Conservation (phyloP, 768 basidiomycete genomes). For the Suillus lakei region DNA sequence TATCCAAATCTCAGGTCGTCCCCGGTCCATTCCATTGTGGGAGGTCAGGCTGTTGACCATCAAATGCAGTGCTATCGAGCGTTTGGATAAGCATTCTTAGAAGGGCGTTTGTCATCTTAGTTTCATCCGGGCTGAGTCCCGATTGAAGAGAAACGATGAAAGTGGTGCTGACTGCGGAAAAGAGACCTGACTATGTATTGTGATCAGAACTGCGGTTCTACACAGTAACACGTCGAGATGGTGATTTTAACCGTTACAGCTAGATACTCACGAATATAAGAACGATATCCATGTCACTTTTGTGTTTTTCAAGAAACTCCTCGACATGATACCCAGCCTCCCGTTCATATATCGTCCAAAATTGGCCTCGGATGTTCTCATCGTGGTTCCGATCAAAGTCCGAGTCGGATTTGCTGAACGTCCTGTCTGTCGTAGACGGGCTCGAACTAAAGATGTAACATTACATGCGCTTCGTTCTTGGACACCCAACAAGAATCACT, state of each 20-base stretch:
- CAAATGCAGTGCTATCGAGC: slow-evolving; percentile 10
- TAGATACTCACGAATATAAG: slow-evolving; percentile 24
- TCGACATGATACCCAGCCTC: slow-evolving; percentile 22
- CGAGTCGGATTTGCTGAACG: background rate
- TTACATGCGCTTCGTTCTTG: background rate
- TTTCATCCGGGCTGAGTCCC: slow-evolving; percentile 32
- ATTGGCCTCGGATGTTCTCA: background rate
- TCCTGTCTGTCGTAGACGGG: background rate
- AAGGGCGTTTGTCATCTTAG: slow-evolving; percentile 23
- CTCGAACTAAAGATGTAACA: background rate
- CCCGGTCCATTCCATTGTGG: slow-evolving; percentile 18
- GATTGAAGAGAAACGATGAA: slow-evolving; percentile 43
- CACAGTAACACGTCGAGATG: background rate
- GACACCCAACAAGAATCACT: background rate
- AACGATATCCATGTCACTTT: slow-evolving; percentile 23
- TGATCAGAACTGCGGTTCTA: background rate
- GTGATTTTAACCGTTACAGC: too few relatives aligned
- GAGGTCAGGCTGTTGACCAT: slow-evolving; percentile 5
- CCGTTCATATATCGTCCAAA: slow-evolving; percentile 19
- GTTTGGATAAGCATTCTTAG: slow-evolving; percentile 17
- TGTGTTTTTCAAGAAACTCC: slow-evolving; percentile 21
- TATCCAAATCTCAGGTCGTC: slow-evolving; percentile 11
- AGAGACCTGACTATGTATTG: slow-evolving; percentile 40
- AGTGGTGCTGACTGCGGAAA: slow-evolving; percentile 41
- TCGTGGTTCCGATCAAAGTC: background rate